A percentile compares a stretch with the other conserved stretches of the same genome.
Evolutionary conservation across 257 asterid genomes (phyloP).

Genomic region (Paraleonurus japonicus): DNA sequence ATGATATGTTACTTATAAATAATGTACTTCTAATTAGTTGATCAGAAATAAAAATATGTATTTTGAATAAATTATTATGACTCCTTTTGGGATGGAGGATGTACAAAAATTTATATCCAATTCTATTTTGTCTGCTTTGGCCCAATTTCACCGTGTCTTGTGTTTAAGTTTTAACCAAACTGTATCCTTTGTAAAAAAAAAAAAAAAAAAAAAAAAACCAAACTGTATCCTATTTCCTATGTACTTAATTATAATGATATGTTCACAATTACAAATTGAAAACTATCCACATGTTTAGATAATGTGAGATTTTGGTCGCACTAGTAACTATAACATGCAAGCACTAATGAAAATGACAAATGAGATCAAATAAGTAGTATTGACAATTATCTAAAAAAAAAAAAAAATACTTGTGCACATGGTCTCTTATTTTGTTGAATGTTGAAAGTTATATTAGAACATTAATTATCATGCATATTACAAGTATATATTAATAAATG

Average conservation of each 20-base stretch:
- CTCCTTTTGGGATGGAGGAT: no score
- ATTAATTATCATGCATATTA: background rate
- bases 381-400: background rate
- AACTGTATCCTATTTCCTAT: background rate
- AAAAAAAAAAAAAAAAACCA: no score
- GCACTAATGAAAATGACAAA: background rate
- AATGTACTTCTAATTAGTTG: no score
- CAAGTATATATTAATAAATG: no score
- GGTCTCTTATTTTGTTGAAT: background rate
- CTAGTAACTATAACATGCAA: background rate
- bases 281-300: background rate
- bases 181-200: no score
- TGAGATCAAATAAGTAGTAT: background rate
- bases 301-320: background rate
- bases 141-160: background rate
- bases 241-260: background rate
- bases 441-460: background rate
- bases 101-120: background rate
- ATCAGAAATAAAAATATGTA: no score
- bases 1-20: no score
- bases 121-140: background rate
- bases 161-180: background rate
- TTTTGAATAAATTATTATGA: no score
- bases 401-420: background rate
- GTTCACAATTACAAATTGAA: background rate